phyloP scores from a whole-genome alignment of 257 asterid species.

The Cynanchum wilfordii region DNA sequence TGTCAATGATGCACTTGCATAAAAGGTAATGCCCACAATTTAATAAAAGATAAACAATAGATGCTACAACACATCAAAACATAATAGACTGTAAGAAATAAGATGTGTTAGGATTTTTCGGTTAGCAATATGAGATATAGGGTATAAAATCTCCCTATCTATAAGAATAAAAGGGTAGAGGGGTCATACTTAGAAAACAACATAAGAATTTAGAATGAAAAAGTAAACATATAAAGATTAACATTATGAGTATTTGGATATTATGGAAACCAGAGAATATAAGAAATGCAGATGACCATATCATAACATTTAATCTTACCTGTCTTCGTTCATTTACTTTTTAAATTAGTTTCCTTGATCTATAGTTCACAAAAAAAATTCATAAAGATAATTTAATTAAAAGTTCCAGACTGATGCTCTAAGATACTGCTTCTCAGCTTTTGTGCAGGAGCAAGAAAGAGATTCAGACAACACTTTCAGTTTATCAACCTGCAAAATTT shows the following conservation, averaged over 20 bases:
- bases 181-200: not conserved
- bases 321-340: not conserved
- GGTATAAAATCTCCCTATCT: not conserved
- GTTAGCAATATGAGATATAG: not conserved
- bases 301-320: not conserved
- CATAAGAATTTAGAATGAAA: not conserved
- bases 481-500: constrained; percentile 77
- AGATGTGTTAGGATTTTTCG: not conserved
- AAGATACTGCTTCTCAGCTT: constrained; percentile 89
- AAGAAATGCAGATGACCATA: not conserved
- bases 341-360: constrained; percentile 3
- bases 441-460: constrained; percentile 70
- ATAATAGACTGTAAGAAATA: not conserved
- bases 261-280: not conserved
- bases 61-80: not conserved
- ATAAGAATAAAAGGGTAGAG: not conserved
- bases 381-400: not conserved
- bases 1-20: not conserved
- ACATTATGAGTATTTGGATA: not conserved
- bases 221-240: no score
- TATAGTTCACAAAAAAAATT: not conserved
- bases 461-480: constrained; percentile 88
- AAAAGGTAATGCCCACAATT: not conserved
- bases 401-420: constrained; percentile 55
- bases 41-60: not conserved